A percentile compares a stretch with the other conserved stretches of the same genome.
Conservation (phyloP, 768 basidiomycete genomes). For the Rhodosporidiobolus odoratus region DNA sequence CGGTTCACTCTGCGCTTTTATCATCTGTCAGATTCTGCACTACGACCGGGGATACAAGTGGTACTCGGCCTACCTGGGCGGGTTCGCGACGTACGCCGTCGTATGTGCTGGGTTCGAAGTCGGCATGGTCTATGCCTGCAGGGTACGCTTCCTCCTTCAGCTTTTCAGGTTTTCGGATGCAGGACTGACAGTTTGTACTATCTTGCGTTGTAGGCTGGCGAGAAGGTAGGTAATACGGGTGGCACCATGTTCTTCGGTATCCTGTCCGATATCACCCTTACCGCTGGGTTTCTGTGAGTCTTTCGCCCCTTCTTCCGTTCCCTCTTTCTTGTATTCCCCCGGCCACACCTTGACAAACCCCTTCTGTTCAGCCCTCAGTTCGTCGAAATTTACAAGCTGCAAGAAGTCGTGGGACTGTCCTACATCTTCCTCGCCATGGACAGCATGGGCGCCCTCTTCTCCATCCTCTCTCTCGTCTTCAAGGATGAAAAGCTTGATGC, state of each 20-base stretch:
- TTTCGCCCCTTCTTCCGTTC: neutral
- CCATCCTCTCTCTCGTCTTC: slow-evolving; percentile 30
- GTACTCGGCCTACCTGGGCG: neutral
- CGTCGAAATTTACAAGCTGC: slow-evolving; percentile 21
- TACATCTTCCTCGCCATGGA: slow-evolving; percentile 31
- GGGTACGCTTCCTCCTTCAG: too few relatives aligned
- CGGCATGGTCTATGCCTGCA: slow-evolving; percentile 16
- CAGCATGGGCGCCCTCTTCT: slow-evolving; percentile 33
- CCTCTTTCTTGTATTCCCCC: neutral
- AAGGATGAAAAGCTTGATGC: slow-evolving; percentile 8
- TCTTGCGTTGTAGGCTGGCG: too few relatives aligned
- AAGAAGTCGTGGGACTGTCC: slow-evolving; percentile 24
- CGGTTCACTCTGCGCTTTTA: slow-evolving; percentile 15
- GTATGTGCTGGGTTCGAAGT: slow-evolving; percentile 25
- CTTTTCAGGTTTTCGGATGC: too few relatives aligned
- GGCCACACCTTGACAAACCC: neutral
- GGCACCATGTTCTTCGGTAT: slow-evolving; percentile 23
- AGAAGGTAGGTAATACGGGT: neutral
- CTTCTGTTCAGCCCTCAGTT: slow-evolving; percentile 25
- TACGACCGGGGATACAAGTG: slow-evolving; percentile 23
- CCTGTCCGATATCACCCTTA: slow-evolving; percentile 15
- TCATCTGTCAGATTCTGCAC: slow-evolving; percentile 28
- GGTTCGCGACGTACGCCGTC: slow-evolving; percentile 12
- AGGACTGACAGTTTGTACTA: too few relatives aligned
- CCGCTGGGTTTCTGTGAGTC: slow-evolving; percentile 24